Percentiles rank a stretch among this genome's conserved stretches.
Conservation (phyloP, 2,329 filamentous ascomycete genomes). For the Thelonectria rubi region DNA sequence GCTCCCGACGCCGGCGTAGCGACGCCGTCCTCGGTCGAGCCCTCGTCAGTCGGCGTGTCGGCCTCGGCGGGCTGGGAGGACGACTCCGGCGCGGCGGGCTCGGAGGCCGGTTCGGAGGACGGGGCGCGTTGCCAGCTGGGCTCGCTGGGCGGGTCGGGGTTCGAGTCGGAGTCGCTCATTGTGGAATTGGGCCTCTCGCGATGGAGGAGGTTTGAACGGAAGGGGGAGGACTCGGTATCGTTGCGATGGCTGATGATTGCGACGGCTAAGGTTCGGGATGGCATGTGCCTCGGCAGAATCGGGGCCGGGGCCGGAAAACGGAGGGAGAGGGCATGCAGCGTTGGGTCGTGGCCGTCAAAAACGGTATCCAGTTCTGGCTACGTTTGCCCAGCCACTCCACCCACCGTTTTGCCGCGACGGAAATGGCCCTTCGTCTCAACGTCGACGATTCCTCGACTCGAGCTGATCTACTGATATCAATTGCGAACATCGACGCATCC, state of each 20-base stretch:
- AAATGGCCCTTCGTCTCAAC: neutral
- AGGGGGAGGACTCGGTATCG: constrained; percentile 4
- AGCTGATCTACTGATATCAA: no score
- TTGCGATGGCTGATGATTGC: constrained; percentile 27
- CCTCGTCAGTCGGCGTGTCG: neutral
- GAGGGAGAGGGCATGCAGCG: constrained; percentile 26
- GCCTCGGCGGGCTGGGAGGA: constrained; percentile 15
- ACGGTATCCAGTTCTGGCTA: neutral
- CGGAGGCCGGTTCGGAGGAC: constrained; percentile 28
- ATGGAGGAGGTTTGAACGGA: neutral
- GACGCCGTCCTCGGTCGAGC: neutral
- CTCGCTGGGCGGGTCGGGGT: constrained; percentile 36
- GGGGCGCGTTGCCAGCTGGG: constrained; percentile 46
- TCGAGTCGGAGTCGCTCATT: constrained; percentile 49
- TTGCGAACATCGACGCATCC: neutral
- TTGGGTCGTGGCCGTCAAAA: neutral
- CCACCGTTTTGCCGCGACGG: neutral
- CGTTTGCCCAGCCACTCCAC: neutral
- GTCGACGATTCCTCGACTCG: no score
- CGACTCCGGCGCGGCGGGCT: constrained; percentile 30
- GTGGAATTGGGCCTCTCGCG: constrained; percentile 13
- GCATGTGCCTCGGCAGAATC: constrained; percentile 42
- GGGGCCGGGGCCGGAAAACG: constrained; percentile 34
- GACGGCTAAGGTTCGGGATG: constrained; percentile 39
- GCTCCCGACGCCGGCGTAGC: constrained; percentile 25